phyloP scores from a whole-genome alignment of 2,329 filamentous ascomycete genomes.

The Aureobasidium sp. region DNA sequence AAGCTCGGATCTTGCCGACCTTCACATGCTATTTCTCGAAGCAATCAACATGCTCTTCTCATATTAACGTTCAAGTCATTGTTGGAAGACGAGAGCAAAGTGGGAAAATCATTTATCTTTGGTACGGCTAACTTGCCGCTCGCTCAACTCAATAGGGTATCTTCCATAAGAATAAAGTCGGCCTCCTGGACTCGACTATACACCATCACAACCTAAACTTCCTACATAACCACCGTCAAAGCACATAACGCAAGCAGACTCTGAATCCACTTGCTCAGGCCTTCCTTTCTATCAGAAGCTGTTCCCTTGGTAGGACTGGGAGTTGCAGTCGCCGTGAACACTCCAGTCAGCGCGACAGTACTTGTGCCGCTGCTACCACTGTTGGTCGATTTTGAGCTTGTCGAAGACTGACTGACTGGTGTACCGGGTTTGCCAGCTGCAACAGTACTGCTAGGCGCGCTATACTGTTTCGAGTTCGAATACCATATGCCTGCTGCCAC shows the following conservation, averaged over 20 bases:
- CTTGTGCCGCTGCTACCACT: not conserved
- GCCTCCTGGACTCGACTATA: not conserved
- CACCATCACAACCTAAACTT: not conserved
- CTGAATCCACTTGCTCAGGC: not conserved
- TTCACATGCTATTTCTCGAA: not conserved
- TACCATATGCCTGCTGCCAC: constrained; percentile 54
- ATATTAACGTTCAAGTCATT: no score
- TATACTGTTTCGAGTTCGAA: constrained; percentile 30
- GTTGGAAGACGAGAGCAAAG: no score
- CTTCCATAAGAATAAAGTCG: not conserved
- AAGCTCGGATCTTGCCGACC: not conserved
- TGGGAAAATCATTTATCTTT: no score
- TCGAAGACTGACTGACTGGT: constrained; percentile 18
- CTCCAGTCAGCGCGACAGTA: constrained; percentile 22
- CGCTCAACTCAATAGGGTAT: not conserved
- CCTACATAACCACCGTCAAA: not conserved
- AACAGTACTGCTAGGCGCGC: constrained; percentile 25
- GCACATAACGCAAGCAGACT: not conserved
- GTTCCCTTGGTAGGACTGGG: constrained; percentile 15
- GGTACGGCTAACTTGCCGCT: not conserved
- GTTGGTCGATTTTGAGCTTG: not conserved
- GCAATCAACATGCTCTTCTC: not conserved
- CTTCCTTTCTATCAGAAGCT: not conserved
- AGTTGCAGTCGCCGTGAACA: constrained; percentile 30
- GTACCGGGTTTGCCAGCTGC: constrained; percentile 25